A percentile compares a stretch with the other conserved stretches of the same genome.
Conservation (phyloP, 345 rosid species). For the Aquilaria sinensis region DNA sequence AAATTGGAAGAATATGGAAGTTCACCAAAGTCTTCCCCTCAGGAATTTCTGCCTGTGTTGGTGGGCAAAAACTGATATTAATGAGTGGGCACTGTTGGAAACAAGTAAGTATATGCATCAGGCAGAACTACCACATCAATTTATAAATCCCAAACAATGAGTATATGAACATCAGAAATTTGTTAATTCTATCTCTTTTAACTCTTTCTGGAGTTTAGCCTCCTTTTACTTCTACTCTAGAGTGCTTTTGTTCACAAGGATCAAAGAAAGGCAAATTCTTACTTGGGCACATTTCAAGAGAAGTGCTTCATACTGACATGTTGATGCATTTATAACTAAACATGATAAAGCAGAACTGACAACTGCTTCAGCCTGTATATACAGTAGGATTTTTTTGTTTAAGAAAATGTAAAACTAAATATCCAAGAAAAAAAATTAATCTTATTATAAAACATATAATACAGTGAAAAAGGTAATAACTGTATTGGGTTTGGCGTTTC, state of each 20-base stretch:
- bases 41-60: conserved; percentile 43
- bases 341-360: conserved; percentile 49
- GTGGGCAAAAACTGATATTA: conserved; percentile 74
- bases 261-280: neutral
- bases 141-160: no score
- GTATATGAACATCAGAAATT: no score
- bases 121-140: neutral
- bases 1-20: neutral
- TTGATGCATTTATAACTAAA: conserved; percentile 32
- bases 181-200: no score
- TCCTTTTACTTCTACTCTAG: no score
- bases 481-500: neutral
- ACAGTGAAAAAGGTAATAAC: neutral
- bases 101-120: neutral
- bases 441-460: no score
- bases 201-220: no score
- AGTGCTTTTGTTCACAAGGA: no score
- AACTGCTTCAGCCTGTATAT: conserved; percentile 43
- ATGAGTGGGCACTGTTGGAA: conserved; percentile 55
- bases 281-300: conserved; percentile 44
- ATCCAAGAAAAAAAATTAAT: neutral
- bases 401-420: neutral
- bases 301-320: conserved; percentile 32
- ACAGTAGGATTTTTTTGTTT: neutral
- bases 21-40: conserved; percentile 53